These are phyloP conservation scores for Talaromyces sp. DNA, from an alignment of 2,329 filamentous ascomycete genomes.

Conservation along the genomic window DNA sequence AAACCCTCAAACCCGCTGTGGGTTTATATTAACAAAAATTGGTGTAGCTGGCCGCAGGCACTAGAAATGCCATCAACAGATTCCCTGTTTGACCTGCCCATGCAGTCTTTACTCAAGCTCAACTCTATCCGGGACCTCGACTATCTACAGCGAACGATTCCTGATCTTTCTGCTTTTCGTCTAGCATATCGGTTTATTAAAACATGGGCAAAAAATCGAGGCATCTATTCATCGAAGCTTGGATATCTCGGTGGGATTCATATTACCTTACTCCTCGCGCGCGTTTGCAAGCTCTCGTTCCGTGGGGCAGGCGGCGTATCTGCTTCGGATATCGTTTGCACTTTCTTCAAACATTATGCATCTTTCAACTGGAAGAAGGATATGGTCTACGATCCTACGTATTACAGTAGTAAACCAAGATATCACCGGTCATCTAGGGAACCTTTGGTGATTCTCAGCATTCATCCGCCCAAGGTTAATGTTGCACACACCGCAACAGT, in stretches of 20 bases:
- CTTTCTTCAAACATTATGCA: slow-evolving; percentile 62
- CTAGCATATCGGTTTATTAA: slow-evolving; percentile 57
- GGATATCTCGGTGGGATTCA: slow-evolving; percentile 63
- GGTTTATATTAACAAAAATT: background rate
- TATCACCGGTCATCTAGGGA: slow-evolving; percentile 56
- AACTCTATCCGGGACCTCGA: slow-evolving; percentile 60
- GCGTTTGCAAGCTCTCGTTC: slow-evolving; percentile 54
- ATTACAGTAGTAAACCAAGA: slow-evolving; percentile 29
- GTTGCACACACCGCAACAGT: slow-evolving; percentile 51
- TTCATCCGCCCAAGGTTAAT: slow-evolving; percentile 58
- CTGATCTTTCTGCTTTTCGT: slow-evolving; percentile 54
- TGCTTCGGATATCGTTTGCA: slow-evolving; percentile 49
- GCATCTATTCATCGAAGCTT: slow-evolving; percentile 61
- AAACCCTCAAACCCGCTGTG: too few species aligned
- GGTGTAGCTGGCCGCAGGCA: slow-evolving; percentile 31
- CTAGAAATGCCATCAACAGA: slow-evolving; percentile 45
- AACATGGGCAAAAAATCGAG: slow-evolving; percentile 57
- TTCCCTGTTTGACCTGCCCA: slow-evolving; percentile 51
- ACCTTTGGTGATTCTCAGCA: slow-evolving; percentile 59
- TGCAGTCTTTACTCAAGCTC: slow-evolving; percentile 55
- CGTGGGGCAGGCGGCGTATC: slow-evolving; percentile 33
- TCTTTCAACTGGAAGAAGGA: slow-evolving; percentile 54
- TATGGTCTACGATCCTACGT: slow-evolving; percentile 57
- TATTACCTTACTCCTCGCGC: slow-evolving; percentile 57
- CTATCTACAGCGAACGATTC: slow-evolving; percentile 57